Evolutionary conservation across 176 grass and related monocot genomes (phyloP).

Genomic region (Aechmea fasciata): DNA sequence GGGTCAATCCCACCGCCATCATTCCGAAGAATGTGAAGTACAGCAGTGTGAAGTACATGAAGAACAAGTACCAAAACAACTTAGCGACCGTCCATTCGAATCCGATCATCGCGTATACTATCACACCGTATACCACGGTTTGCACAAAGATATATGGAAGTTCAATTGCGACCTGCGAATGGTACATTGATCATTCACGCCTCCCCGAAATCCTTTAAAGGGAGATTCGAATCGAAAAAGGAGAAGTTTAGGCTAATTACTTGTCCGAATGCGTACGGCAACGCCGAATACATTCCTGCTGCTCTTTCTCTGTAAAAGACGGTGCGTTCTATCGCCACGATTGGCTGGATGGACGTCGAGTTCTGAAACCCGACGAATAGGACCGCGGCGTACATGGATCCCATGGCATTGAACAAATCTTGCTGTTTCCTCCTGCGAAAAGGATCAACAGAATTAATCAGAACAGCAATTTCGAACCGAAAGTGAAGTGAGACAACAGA

Average conservation of each 20-base stretch:
- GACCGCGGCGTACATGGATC: conserved; percentile 75
- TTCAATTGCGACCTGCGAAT: conserved; percentile 61
- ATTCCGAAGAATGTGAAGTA: conserved; percentile 87
- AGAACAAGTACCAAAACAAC: conserved; percentile 82
- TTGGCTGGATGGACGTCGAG: conserved; percentile 51
- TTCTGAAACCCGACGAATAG: conserved; percentile 72
- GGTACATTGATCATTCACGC: not conserved
- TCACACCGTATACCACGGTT: conserved; percentile 45
- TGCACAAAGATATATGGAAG: conserved; percentile 71
- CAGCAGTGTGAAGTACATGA: conserved; percentile 78
- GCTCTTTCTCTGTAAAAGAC: conserved; percentile 86
- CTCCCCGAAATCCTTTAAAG: no score
- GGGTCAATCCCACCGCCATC: conserved; percentile 73
- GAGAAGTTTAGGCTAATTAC: conserved; percentile 25
- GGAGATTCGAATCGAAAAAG: not conserved
- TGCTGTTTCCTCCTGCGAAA: conserved; percentile 45
- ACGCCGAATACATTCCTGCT: conserved; percentile 72
- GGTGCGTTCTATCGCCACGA: conserved; percentile 60
- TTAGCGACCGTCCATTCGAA: conserved; percentile 79
- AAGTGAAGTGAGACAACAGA: not conserved
- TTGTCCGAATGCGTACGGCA: conserved; percentile 77
- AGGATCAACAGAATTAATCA: not conserved
- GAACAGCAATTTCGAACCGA: not conserved
- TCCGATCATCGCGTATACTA: conserved; percentile 68
- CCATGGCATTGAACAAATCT: conserved; percentile 83